Conservation (phyloP, 768 basidiomycete genomes). For the Auriculariales sp. region DNA sequence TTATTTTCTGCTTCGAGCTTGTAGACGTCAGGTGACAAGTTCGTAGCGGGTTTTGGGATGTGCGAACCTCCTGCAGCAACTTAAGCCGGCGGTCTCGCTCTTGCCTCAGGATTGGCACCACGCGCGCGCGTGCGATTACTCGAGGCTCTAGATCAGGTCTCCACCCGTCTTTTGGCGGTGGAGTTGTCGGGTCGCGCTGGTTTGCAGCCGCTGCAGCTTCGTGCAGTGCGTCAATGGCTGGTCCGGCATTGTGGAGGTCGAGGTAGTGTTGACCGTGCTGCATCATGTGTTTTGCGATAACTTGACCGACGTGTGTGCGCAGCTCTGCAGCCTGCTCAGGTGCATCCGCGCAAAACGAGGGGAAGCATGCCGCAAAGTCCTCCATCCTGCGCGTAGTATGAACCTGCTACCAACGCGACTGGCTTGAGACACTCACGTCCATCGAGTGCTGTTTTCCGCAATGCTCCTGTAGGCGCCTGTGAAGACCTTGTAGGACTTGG, state of each 20-base stretch:
- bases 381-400: not conserved
- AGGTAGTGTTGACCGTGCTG: slow-evolving; percentile 56
- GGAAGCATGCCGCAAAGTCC: not conserved
- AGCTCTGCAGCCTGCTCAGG: not conserved
- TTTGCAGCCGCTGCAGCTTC: slow-evolving; percentile 53
- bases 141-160: slow-evolving; percentile 47
- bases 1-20: not conserved
- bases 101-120: slow-evolving; percentile 39
- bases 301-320: not conserved
- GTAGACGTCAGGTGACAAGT: no score
- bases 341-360: not conserved
- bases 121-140: slow-evolving; percentile 46
- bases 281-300: not conserved
- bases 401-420: not conserved
- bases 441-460: slow-evolving; percentile 16
- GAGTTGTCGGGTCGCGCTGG: slow-evolving; percentile 26
- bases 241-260: slow-evolving; percentile 48
- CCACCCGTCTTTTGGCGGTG: slow-evolving; percentile 35
- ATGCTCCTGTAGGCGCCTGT: slow-evolving; percentile 54
- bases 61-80: slow-evolving; percentile 21
- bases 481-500: slow-evolving; percentile 31
- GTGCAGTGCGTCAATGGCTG: slow-evolving; percentile 58
- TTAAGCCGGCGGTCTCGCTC: slow-evolving; percentile 26
- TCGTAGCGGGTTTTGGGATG: no score
- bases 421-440: not conserved